Conservation (phyloP, 1,284 basidiomycete species). For the Puccinia coronata region DNA sequence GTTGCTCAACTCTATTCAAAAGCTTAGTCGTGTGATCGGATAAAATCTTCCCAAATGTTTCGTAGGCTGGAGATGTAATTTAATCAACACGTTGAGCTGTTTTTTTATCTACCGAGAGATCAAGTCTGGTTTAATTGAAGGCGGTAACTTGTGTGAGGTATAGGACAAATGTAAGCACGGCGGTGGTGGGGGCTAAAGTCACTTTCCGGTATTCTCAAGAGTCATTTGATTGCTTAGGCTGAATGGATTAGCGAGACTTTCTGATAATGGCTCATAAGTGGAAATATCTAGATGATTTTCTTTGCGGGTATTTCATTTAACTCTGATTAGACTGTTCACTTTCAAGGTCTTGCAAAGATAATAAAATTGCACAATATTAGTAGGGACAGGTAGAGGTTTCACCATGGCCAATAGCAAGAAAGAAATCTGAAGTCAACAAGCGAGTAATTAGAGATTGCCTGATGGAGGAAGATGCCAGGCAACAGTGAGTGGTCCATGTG, state of each 20-base stretch:
- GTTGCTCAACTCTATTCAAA: slow-evolving; percentile 67
- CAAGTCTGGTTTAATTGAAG: background rate
- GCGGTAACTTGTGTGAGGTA: no score
- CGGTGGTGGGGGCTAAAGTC: background rate
- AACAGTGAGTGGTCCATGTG: background rate
- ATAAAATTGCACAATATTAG: slow-evolving; percentile 3
- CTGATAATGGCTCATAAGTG: background rate
- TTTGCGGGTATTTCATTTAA: background rate
- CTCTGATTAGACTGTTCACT: background rate
- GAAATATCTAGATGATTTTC: no score
- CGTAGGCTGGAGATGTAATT: background rate
- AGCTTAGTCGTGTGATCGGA: slow-evolving; percentile 56
- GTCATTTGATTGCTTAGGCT: background rate
- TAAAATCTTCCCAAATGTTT: slow-evolving; percentile 11
- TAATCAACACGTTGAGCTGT: background rate
- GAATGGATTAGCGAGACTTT: background rate
- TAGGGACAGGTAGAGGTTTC: background rate
- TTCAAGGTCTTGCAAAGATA: background rate
- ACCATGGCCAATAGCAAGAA: background rate
- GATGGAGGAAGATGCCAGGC: background rate
- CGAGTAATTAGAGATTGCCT: background rate
- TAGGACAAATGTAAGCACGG: background rate
- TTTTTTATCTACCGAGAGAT: background rate
- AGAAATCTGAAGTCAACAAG: background rate
- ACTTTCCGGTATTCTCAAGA: background rate